phyloP scores from a whole-genome alignment of 352 stramenopile species.

The Pythium brachiatum region DNA sequence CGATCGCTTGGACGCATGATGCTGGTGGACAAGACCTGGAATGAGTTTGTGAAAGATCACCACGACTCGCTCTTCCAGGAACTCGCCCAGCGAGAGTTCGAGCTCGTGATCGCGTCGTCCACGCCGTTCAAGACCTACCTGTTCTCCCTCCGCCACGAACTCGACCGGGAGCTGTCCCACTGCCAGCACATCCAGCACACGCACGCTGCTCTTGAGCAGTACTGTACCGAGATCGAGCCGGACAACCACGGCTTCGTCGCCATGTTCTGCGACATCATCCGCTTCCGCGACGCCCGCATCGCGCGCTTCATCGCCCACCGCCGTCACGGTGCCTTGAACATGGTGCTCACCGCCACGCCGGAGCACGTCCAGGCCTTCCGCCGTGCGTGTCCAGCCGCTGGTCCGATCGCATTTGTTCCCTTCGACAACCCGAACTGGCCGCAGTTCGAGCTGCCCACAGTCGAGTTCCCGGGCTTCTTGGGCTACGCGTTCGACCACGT shows the following conservation, averaged over 20 bases:
- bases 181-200: conserved; percentile 34
- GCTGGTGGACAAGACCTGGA: conserved; percentile 41
- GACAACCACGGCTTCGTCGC: conserved; percentile 60
- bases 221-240: conserved; percentile 41
- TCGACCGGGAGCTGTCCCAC: conserved; percentile 53
- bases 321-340: conserved; percentile 54
- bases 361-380: conserved; percentile 63
- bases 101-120: conserved; percentile 38
- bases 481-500: conserved; percentile 74
- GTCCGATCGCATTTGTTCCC: conserved; percentile 64
- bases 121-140: conserved; percentile 57
- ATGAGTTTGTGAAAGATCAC: conserved; percentile 37
- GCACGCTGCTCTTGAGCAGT: conserved; percentile 48
- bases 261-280: conserved; percentile 77
- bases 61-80: conserved; percentile 36
- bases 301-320: conserved; percentile 54
- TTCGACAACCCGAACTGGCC: conserved; percentile 73
- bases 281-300: conserved; percentile 57
- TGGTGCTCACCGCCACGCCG: conserved; percentile 59
- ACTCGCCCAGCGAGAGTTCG: conserved; percentile 40
- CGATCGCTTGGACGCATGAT: conserved; percentile 41
- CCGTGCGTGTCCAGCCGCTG: conserved; percentile 41
- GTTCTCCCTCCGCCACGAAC: conserved; percentile 35
- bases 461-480: conserved; percentile 52
- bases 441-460: conserved; percentile 38